phyloP scores from a whole-genome alignment of 2,329 filamentous ascomycete genomes.

The Penicillium verrucosum region DNA sequence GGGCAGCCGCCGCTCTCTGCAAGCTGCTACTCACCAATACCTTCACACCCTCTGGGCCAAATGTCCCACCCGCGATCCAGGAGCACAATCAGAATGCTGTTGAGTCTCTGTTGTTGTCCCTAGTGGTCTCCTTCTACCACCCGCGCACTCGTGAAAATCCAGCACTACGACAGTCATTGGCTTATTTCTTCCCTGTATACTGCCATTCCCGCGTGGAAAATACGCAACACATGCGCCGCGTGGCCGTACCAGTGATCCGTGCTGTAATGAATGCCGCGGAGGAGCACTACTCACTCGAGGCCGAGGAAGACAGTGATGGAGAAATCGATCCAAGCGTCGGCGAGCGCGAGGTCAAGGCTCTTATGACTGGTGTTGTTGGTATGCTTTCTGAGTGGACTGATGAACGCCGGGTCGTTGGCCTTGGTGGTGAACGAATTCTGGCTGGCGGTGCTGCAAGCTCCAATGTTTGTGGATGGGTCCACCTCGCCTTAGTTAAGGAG shows the following conservation, averaged over 20 bases:
- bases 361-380: conserved; percentile 74
- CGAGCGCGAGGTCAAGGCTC: conserved; percentile 49
- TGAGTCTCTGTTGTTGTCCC: conserved; percentile 73
- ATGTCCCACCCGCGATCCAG: conserved; percentile 52
- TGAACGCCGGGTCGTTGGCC: conserved; percentile 69
- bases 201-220: conserved; percentile 82
- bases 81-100: conserved; percentile 56
- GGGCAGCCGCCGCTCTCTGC: conserved; percentile 74
- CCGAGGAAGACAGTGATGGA: conserved; percentile 69
- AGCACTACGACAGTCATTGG: conserved; percentile 77
- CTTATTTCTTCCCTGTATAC: conserved; percentile 93
- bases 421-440: conserved; percentile 50
- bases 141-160: conserved; percentile 77
- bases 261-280: conserved; percentile 59
- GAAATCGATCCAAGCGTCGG: conserved; percentile 77
- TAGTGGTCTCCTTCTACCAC: conserved; percentile 86
- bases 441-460: conserved; percentile 53
- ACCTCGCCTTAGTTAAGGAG: conserved; percentile 72
- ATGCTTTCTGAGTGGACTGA: conserved; percentile 90
- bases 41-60: conserved; percentile 51
- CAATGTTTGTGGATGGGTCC: conserved; percentile 67
- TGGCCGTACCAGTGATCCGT: conserved; percentile 72
- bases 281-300: conserved; percentile 67
- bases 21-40: conserved; percentile 82
- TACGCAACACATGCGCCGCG: conserved; percentile 72